These are phyloP conservation scores for Phaffia rhodozyma DNA, from an alignment of 1,284 basidiomycete species.

Conservation along the genomic window DNA sequence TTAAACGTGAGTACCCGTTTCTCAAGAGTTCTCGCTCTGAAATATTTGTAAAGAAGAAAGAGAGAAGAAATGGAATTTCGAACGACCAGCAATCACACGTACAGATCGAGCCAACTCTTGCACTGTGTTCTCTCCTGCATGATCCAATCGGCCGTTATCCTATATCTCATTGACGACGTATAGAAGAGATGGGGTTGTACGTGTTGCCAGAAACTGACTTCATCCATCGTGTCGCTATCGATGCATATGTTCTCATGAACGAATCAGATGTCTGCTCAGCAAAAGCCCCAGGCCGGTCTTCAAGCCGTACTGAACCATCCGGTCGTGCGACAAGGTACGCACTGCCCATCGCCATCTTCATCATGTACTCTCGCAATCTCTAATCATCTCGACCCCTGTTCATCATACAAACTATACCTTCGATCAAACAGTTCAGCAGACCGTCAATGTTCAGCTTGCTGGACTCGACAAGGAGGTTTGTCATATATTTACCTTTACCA, in stretches of 20 bases:
- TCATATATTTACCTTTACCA: constrained; percentile 18
- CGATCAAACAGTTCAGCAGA: constrained; percentile 46
- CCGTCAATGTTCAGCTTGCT: constrained; percentile 58
- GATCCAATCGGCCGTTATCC: neutral
- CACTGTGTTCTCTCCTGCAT: neutral
- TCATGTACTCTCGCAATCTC: neutral
- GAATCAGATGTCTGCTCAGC: constrained; percentile 57
- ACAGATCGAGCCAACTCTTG: neutral
- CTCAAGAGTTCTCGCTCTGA: too few species aligned
- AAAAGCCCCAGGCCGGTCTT: constrained; percentile 34
- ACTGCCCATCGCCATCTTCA: neutral
- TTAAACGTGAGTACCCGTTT: too few species aligned
- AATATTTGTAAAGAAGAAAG: too few species aligned
- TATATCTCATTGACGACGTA: neutral
- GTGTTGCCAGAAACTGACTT: too few species aligned
- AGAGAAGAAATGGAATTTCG: too few species aligned
- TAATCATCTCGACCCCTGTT: neutral
- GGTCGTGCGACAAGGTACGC: constrained; percentile 49
- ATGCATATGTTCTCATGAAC: too few species aligned
- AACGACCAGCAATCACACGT: too few species aligned
- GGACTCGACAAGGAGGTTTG: constrained; percentile 90
- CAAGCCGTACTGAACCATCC: constrained; percentile 61
- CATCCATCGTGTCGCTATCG: too few species aligned
- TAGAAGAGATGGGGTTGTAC: too few species aligned
- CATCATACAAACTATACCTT: neutral